Conservation (phyloP, 2,329 filamentous ascomycete genomes). For the Harringtonia lauricola region DNA sequence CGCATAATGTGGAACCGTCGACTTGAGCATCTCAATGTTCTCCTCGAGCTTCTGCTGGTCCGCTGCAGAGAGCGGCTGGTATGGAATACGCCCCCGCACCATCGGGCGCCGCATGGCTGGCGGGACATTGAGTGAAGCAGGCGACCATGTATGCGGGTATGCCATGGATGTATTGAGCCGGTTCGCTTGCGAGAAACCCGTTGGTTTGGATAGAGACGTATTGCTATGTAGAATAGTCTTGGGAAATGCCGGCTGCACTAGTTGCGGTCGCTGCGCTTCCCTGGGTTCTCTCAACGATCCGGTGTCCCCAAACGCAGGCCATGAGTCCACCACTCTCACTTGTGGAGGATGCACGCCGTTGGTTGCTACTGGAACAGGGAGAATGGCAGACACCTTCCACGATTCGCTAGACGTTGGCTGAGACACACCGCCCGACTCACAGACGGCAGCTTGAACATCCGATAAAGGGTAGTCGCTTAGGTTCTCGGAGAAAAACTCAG, state of each 20-base stretch:
- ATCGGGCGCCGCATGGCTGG: neutral
- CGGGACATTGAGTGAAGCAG: no score
- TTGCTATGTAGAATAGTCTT: neutral
- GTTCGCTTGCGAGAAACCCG: neutral
- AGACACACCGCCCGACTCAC: neutral
- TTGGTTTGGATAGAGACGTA: neutral
- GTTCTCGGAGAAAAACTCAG: neutral
- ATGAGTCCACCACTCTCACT: no score
- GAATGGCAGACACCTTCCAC: no score
- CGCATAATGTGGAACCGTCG: slow-evolving; percentile 10
- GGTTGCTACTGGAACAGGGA: no score
- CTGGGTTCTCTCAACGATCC: no score
- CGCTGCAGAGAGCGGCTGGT: slow-evolving; percentile 1
- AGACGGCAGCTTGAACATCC: no score
- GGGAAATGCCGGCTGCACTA: neutral
- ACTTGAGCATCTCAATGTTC: slow-evolving; percentile 9
- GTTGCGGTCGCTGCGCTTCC: no score
- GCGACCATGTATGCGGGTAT: neutral
- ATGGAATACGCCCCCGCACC: neutral
- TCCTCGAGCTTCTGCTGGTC: slow-evolving; percentile 12
- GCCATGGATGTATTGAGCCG: neutral
- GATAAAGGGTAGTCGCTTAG: neutral
- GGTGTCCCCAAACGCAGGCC: no score
- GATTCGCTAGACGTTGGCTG: no score
- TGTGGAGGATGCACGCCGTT: no score